Evolutionary conservation across 2,329 filamentous ascomycete species (phyloP).

Genomic region (Shiraia bambusicola): DNA sequence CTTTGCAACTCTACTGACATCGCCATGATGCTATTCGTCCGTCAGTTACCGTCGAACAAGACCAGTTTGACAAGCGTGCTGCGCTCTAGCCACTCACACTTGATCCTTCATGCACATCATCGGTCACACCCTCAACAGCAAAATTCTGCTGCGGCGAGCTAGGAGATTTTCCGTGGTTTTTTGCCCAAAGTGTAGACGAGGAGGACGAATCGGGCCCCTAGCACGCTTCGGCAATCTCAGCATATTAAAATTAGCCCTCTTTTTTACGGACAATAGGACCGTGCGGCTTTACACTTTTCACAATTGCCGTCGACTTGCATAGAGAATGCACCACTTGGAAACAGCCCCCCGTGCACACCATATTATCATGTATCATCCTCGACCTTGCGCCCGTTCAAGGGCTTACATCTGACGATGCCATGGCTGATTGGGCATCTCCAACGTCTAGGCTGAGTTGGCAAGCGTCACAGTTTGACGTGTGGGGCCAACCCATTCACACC

Average conservation of each 20-base stretch:
- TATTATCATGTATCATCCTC: no score
- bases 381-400: no score
- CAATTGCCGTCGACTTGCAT: background rate
- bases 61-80: constrained; percentile 1
- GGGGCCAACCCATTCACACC: no score
- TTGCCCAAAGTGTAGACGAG: constrained; percentile 4
- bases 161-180: constrained; percentile 3
- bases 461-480: no score
- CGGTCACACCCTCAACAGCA: constrained; percentile 4
- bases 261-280: constrained; percentile 13
- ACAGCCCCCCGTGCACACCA: no score
- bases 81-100: constrained; percentile 2
- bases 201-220: constrained; percentile 6
- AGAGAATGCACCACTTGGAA: background rate
- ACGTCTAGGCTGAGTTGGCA: no score
- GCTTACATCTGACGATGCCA: no score
- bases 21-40: background rate
- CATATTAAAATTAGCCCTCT: constrained; percentile 12
- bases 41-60: constrained; percentile 1
- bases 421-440: no score
- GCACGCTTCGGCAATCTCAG: constrained; percentile 16
- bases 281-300: constrained; percentile 8
- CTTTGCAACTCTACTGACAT: background rate
- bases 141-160: constrained; percentile 7
- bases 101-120: background rate